Conservation (phyloP, 495 filamentous ascomycete genomes). For the Xylaria acuta region DNA sequence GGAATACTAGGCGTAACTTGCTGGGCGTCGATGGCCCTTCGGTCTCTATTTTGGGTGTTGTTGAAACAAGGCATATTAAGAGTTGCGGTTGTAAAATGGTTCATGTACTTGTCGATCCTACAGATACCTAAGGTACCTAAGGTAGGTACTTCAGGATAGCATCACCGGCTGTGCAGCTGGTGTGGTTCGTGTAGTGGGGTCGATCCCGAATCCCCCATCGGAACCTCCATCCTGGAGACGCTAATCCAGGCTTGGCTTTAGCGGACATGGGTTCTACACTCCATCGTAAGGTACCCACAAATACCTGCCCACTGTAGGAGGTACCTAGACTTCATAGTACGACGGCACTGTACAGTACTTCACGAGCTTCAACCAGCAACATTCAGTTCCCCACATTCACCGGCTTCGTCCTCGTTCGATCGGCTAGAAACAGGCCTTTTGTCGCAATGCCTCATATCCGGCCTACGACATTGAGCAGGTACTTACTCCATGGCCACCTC, state of each 20-base stretch:
- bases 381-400: neutral
- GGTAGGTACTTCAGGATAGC: no score
- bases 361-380: neutral
- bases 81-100: neutral
- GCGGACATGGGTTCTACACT: neutral
- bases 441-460: slow-evolving; percentile 43
- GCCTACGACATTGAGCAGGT: slow-evolving; percentile 50
- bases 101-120: no score
- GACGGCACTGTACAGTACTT: neutral
- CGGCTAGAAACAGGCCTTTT: neutral
- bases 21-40: neutral
- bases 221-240: neutral
- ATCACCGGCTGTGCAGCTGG: neutral
- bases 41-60: neutral
- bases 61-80: neutral
- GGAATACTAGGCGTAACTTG: neutral
- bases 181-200: slow-evolving; percentile 12
- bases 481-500: slow-evolving; percentile 55
- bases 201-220: neutral
- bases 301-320: no score
- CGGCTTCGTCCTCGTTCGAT: neutral
- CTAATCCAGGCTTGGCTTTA: neutral
- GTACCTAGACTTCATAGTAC: no score
- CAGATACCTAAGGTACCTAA: no score
- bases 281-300: neutral